A percentile compares a stretch with the other conserved stretches of the same genome.
These are phyloP conservation scores for Fusarium sp. DNA, from an alignment of 2,329 filamentous ascomycete genomes.

Conservation along the genomic window DNA sequence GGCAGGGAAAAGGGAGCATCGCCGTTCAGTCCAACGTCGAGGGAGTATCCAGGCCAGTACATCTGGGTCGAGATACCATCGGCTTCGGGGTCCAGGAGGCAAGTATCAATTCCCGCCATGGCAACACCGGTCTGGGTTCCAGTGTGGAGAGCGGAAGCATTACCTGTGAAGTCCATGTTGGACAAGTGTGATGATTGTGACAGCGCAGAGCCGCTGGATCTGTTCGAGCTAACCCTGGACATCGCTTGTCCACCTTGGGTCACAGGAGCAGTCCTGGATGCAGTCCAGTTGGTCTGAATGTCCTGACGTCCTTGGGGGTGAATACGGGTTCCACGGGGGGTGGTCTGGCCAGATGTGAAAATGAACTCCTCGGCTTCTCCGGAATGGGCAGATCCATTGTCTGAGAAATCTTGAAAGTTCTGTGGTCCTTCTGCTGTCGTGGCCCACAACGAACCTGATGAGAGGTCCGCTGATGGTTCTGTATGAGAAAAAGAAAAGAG, in stretches of 20 bases:
- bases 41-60: slow-evolving; percentile 62
- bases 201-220: slow-evolving; percentile 58
- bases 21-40: slow-evolving; percentile 58
- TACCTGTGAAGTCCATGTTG: slow-evolving; percentile 66
- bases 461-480: slow-evolving; percentile 69
- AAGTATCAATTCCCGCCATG: slow-evolving; percentile 63
- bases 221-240: slow-evolving; percentile 55
- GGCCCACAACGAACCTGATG: slow-evolving; percentile 67
- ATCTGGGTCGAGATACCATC: slow-evolving; percentile 61
- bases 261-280: slow-evolving; percentile 50
- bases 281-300: slow-evolving; percentile 63
- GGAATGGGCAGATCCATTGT: slow-evolving; percentile 62
- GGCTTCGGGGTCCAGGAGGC: slow-evolving; percentile 63
- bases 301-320: slow-evolving; percentile 54
- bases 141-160: slow-evolving; percentile 58
- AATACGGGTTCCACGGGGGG: slow-evolving; percentile 63
- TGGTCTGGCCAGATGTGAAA: slow-evolving; percentile 67
- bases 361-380: slow-evolving; percentile 68
- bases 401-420: slow-evolving; percentile 68
- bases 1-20: slow-evolving; percentile 58
- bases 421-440: slow-evolving; percentile 69
- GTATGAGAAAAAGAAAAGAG: slow-evolving; percentile 71
- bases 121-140: slow-evolving; percentile 53
- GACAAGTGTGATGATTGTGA: slow-evolving; percentile 65
- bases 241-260: slow-evolving; percentile 53